phyloP scores from a whole-genome alignment of 352 stramenopile genomes.

The Phytopythium delawarense region DNA sequence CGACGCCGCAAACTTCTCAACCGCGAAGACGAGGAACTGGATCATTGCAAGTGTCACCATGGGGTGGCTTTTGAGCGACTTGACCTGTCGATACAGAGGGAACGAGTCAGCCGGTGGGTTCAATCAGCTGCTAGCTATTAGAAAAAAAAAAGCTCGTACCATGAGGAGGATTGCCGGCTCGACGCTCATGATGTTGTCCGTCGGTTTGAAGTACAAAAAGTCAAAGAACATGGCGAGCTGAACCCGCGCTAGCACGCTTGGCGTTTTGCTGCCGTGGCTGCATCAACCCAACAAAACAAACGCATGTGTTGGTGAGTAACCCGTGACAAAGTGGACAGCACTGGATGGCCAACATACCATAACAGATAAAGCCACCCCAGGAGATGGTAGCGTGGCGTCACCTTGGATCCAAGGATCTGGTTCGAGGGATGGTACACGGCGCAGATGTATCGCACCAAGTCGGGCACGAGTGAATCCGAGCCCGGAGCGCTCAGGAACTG shows the following conservation, averaged over 20 bases:
- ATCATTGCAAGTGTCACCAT: slow-evolving; percentile 82
- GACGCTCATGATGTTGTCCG: slow-evolving; percentile 81
- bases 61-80: slow-evolving; percentile 82
- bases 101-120: neutral
- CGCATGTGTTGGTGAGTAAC: slow-evolving; percentile 6
- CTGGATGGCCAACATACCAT: slow-evolving; percentile 34
- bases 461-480: slow-evolving; percentile 70
- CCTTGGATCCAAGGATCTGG: slow-evolving; percentile 75
- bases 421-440: slow-evolving; percentile 82
- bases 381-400: slow-evolving; percentile 84
- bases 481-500: slow-evolving; percentile 67
- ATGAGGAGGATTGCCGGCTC: slow-evolving; percentile 82
- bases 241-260: slow-evolving; percentile 60
- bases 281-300: neutral
- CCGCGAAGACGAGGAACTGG: slow-evolving; percentile 81
- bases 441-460: slow-evolving; percentile 82
- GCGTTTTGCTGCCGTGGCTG: slow-evolving; percentile 62
- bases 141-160: slow-evolving; percentile 24
- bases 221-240: slow-evolving; percentile 88
- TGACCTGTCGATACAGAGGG: slow-evolving; percentile 32
- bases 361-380: slow-evolving; percentile 83
- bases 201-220: slow-evolving; percentile 80
- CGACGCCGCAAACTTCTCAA: slow-evolving; percentile 83
- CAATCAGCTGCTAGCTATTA: neutral
- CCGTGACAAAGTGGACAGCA: neutral